Conservation (phyloP, 257 asterid genomes). For the Solanum phureja region DNA sequence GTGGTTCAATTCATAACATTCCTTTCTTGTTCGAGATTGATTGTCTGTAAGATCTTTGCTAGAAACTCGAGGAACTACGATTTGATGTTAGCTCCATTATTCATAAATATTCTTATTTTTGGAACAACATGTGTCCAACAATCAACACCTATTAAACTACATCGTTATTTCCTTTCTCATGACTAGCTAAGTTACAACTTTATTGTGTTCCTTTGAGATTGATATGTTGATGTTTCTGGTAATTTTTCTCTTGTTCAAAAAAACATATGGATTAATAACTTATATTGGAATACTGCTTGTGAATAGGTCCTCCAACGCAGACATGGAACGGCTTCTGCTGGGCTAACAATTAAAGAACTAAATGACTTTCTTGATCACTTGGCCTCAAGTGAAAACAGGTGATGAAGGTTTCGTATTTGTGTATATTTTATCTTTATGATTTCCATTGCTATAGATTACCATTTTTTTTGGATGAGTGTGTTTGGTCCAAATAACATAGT, state of each 20-base stretch:
- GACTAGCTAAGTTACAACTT: background rate
- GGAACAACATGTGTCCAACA: background rate
- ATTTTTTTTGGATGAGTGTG: background rate
- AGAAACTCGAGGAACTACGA: no score
- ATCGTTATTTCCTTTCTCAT: background rate
- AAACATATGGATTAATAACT: background rate
- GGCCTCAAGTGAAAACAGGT: slow-evolving; percentile 60
- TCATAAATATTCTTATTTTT: background rate
- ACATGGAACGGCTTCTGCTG: slow-evolving; percentile 76
- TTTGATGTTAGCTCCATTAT: background rate
- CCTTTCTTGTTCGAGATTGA: no score
- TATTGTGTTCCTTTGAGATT: no score
- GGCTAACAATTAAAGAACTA: slow-evolving; percentile 52
- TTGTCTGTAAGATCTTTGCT: no score
- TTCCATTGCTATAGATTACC: background rate
- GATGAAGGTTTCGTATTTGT: background rate
- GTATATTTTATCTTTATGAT: background rate
- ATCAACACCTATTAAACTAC: background rate
- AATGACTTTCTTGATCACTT: slow-evolving; percentile 7
- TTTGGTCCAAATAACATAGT: background rate
- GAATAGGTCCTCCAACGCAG: slow-evolving; percentile 66
- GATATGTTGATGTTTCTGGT: background rate
- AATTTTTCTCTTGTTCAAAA: background rate
- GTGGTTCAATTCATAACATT: background rate
- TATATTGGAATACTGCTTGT: background rate